These are phyloP conservation scores for Botrytis galanthina DNA, from an alignment of 2,329 filamentous ascomycete genomes.

Conservation along the genomic window DNA sequence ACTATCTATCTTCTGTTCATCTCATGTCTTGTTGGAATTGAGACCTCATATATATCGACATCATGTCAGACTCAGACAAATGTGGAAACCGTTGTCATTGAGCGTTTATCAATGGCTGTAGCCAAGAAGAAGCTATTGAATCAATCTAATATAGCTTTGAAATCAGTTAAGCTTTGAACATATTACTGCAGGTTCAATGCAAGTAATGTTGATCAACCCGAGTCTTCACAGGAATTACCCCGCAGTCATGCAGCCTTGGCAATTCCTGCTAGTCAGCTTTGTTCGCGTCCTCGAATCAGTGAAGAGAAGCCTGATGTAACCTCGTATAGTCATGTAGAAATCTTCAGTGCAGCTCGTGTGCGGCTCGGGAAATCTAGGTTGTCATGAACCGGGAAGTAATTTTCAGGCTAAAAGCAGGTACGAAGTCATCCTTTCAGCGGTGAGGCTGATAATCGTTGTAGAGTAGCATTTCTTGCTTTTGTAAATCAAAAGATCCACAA, in stretches of 20 bases:
- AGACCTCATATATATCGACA: background rate
- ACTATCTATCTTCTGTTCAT: background rate
- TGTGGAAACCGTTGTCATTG: background rate
- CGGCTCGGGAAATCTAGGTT: background rate
- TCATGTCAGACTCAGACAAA: background rate
- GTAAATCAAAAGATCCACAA: background rate
- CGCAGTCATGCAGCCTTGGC: constrained; percentile 1
- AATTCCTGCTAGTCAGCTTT: background rate
- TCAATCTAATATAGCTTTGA: background rate
- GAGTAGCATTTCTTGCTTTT: background rate
- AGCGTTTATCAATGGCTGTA: background rate
- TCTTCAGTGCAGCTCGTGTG: background rate
- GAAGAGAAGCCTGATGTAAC: constrained; percentile 2
- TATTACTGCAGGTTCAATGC: constrained; percentile 1
- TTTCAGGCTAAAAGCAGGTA: constrained; percentile 4
- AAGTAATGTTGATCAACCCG: constrained; percentile 1
- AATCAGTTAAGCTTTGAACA: background rate
- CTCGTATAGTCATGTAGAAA: background rate
- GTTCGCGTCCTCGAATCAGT: background rate
- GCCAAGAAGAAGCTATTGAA: constrained; percentile 12
- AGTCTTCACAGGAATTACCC: background rate
- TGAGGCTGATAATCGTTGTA: background rate
- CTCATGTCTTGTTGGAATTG: background rate
- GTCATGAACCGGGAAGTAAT: background rate
- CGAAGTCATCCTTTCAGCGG: background rate